Percentiles rank a stretch among this genome's conserved stretches.
Evolutionary conservation across 2,329 filamentous ascomycete genomes (phyloP).

Genomic region (Diplodia mutila): DNA sequence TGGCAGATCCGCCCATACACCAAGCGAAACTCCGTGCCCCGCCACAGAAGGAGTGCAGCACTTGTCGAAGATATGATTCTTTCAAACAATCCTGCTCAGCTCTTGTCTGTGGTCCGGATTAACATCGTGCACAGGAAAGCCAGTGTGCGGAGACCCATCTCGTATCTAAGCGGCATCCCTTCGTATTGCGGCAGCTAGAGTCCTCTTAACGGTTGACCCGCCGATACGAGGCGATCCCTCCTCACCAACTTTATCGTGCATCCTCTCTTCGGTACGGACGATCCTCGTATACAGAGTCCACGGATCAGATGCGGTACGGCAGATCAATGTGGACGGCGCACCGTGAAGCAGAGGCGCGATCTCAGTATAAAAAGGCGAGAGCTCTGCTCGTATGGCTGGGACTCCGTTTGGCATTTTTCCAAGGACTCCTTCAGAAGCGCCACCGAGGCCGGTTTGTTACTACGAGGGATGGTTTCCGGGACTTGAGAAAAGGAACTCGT

Average conservation of each 20-base stretch:
- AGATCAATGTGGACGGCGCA: conserved; percentile 1
- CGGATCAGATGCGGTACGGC: not conserved
- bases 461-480: not conserved
- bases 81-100: not conserved
- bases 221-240: conserved; percentile 17
- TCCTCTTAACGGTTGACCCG: not conserved
- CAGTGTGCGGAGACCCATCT: not conserved
- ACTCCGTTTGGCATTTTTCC: not conserved
- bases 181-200: conserved; percentile 19
- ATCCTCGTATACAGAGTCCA: conserved; percentile 19
- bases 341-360: not conserved
- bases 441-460: not conserved
- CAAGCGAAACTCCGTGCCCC: not conserved
- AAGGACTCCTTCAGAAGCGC: not conserved
- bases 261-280: conserved; percentile 12
- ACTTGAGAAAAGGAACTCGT: not conserved
- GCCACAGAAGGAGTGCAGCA: not conserved
- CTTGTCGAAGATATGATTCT: not conserved
- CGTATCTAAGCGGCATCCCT: conserved; percentile 13
- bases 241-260: conserved; percentile 15
- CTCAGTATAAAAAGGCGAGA: not conserved
- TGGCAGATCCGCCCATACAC: not conserved
- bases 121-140: not conserved
- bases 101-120: not conserved
- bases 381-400: too few species aligned